These are phyloP conservation scores for Penicillium sp. DNA, from an alignment of 2,329 filamentous ascomycete species.

Conservation along the genomic window DNA sequence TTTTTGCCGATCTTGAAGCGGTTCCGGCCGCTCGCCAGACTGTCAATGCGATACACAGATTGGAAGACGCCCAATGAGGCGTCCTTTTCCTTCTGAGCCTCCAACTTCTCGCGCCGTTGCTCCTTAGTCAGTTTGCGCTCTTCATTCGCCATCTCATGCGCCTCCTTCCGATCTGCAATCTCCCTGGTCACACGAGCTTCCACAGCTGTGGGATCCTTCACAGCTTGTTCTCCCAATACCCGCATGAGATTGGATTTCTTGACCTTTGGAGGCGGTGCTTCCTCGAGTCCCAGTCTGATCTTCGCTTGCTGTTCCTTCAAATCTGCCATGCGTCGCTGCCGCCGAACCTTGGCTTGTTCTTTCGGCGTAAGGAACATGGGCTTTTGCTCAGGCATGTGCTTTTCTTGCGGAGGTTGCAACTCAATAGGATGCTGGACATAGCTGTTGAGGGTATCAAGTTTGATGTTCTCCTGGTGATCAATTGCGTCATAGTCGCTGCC, in stretches of 20 bases:
- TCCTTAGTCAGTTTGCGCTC: constrained; percentile 87
- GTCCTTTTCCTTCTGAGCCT: constrained; percentile 79
- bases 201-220: constrained; percentile 95
- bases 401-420: constrained; percentile 87
- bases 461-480: constrained; percentile 63
- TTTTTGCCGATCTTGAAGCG: constrained; percentile 91
- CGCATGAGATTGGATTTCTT: constrained; percentile 98
- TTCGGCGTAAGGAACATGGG: constrained; percentile 88
- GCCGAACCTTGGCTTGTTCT: constrained; percentile 85
- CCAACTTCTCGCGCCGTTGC: constrained; percentile 78
- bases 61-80: constrained; percentile 80
- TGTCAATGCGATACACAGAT: constrained; percentile 84
- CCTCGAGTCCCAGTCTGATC: constrained; percentile 83
- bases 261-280: constrained; percentile 89
- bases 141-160: constrained; percentile 76
- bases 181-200: constrained; percentile 91
- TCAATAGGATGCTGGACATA: constrained; percentile 92
- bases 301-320: constrained; percentile 96
- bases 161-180: constrained; percentile 78
- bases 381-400: constrained; percentile 73
- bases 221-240: constrained; percentile 84
- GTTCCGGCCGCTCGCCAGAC: constrained; percentile 86
- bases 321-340: constrained; percentile 86
- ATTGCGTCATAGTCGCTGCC: constrained; percentile 72
- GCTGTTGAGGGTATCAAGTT: constrained; percentile 72